Percentiles rank a stretch among this genome's conserved stretches.
Evolutionary conservation across 2,329 filamentous ascomycete genomes (phyloP).

Genomic region (Xenoacremonium recifei): DNA sequence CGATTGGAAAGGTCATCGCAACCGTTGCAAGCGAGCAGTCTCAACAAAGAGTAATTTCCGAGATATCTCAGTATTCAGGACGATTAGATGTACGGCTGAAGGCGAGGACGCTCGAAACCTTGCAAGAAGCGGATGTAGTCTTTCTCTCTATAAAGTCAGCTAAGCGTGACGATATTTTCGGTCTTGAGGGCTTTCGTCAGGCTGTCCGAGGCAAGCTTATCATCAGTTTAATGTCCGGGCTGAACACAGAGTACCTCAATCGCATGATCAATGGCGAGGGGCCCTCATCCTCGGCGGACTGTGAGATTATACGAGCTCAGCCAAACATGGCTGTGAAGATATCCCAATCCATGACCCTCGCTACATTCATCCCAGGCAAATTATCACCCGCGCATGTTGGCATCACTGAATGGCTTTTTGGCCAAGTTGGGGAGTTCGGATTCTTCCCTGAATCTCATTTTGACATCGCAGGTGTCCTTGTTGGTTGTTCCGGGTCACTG

Average conservation of each 20-base stretch:
- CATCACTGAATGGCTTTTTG: conserved; percentile 6
- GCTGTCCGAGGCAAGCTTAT: conserved; percentile 6
- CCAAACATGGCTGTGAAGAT: conserved; percentile 13
- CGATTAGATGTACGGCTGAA: conserved; percentile 2
- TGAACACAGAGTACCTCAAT: conserved; percentile 5
- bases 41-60: conserved; percentile 2
- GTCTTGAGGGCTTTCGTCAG: conserved; percentile 3
- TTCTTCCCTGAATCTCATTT: conserved; percentile 3
- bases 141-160: conserved; percentile 10
- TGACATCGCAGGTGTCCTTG: conserved; percentile 9
- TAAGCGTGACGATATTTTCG: conserved; percentile 11
- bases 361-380: conserved; percentile 2
- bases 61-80: conserved; percentile 2
- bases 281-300: not conserved
- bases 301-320: conserved; percentile 6
- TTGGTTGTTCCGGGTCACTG: conserved; percentile 10
- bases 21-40: conserved; percentile 8
- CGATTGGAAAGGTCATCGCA: conserved; percentile 5
- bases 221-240: conserved; percentile 10
- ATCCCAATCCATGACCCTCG: conserved; percentile 8
- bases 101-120: conserved; percentile 3
- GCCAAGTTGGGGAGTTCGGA: conserved; percentile 8
- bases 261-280: not conserved
- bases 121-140: conserved; percentile 9
- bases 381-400: not conserved